Evolutionary conservation across 805 yeast species (phyloP), one percentile per base, ranked within the genome.

Genomic region (Citeromyces matritensis): DNA sequence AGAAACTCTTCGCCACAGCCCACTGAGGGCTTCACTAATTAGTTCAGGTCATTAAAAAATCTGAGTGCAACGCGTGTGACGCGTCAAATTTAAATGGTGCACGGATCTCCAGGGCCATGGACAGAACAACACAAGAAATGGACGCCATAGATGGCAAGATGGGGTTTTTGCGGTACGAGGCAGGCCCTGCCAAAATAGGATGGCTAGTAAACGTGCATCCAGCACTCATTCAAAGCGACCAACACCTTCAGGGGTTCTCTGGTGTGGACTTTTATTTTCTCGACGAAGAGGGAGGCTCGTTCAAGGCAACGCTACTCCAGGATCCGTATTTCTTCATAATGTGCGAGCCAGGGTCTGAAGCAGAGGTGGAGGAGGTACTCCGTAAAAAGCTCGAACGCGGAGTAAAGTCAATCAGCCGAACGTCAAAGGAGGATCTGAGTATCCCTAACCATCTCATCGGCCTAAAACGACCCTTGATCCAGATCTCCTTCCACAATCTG

Each of bases 141-240:
- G 94, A 85, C 44, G 61, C 64, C 19, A 58, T 86, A 7, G 98
- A 88, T 45, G 49, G 74, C 1, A 53, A 69, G 35, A 84, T 93
- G 91, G 98, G 97, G 9, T 91, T 91, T 48, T 82, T 77, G 28
- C 61, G 91, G 31, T 73, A 63, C 39, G 82, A 77, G 31, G 55
- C 74, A 38, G 83, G 95, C 21, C 70, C 93, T 24, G 50, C 63
- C 30, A 65, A 67, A 35, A 68, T 69, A 11, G 99, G 98, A 28
- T 91, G 98, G 98, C 58, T 91, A 33, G 69, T 79, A 27, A 93
- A 91, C 47, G 84, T 91, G 91, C 98, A 88, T 56, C 72, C 94
- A 2, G 82, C 94, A 1, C 61, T 80, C 1, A 50, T 80, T 3
- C 70, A 78, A 3, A 64, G 70, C 9, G 70, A 68, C 4, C 75